Conservation (phyloP, 306 rosid species). For the Lathyrus oleraceus region DNA sequence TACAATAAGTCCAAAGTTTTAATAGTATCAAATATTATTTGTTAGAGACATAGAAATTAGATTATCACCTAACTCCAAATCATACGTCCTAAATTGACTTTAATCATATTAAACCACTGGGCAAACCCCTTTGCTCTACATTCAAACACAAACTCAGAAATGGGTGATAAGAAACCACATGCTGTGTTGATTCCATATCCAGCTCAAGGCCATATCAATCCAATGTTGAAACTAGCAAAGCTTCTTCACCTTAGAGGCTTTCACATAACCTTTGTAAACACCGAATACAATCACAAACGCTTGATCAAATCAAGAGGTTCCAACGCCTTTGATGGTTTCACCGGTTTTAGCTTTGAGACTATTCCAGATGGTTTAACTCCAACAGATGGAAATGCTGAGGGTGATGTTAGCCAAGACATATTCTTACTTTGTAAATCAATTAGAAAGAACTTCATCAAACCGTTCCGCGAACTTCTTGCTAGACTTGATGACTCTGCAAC, state of each 20-base stretch:
- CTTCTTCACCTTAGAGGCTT: conserved; percentile 37
- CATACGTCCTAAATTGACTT: no score
- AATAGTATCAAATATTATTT: no score
- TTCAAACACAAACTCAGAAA: background rate
- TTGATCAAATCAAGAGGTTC: conserved; percentile 9
- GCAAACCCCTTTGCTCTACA: background rate
- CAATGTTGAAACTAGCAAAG: conserved; percentile 20
- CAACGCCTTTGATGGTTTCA: background rate
- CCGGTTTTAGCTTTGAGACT: background rate
- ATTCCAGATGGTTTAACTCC: conserved; percentile 23
- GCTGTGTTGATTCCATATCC: conserved; percentile 32
- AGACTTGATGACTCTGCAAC: conserved; percentile 21
- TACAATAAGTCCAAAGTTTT: no score
- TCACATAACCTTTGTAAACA: conserved; percentile 40
- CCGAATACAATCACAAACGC: conserved; percentile 32
- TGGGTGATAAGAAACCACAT: conserved; percentile 46
- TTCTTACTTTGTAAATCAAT: background rate
- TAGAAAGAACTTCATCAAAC: conserved; percentile 8
- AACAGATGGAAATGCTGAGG: background rate
- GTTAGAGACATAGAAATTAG: no score
- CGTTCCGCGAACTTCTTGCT: conserved; percentile 13
- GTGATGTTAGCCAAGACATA: conserved; percentile 26
- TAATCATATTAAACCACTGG: background rate
- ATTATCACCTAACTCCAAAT: no score
- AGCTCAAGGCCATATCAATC: conserved; percentile 34